Conservation (phyloP, 352 stramenopile species). For the Pythium brassicae region DNA sequence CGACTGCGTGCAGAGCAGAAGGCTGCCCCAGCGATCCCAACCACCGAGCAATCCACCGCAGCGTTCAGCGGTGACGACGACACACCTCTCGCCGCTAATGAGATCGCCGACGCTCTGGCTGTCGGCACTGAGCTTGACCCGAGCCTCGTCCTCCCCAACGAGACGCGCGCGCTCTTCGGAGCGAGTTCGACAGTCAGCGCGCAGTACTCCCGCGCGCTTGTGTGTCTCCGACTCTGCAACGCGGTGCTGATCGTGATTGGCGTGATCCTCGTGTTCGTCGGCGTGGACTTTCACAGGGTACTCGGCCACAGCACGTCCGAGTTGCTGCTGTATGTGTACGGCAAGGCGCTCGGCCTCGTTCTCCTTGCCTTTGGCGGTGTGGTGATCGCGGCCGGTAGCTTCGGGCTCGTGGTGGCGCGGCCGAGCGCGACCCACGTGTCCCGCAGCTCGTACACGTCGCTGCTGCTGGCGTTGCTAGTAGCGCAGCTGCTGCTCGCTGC, state of each 20-base stretch:
- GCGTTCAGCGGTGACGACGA: neutral
- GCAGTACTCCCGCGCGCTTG: slow-evolving; percentile 33
- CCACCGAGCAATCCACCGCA: neutral
- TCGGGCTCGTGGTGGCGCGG: slow-evolving; percentile 21
- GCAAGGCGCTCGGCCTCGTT: slow-evolving; percentile 26
- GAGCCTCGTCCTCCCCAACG: slow-evolving; percentile 29
- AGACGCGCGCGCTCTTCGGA: slow-evolving; percentile 42
- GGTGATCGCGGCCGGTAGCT: slow-evolving; percentile 18
- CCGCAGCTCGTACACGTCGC: slow-evolving; percentile 26
- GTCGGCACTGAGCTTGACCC: neutral
- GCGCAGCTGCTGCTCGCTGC: slow-evolving; percentile 29
- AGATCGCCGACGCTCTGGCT: slow-evolving; percentile 8
- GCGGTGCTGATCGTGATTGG: slow-evolving; percentile 28
- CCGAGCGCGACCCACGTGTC: slow-evolving; percentile 23
- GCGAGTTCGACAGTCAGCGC: slow-evolving; percentile 22
- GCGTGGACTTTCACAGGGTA: slow-evolving; percentile 45
- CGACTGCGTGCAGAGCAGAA: slow-evolving; percentile 4
- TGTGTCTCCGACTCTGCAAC: slow-evolving; percentile 31
- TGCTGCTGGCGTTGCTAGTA: slow-evolving; percentile 25
- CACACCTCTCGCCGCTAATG: neutral
- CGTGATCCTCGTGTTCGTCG: slow-evolving; percentile 38
- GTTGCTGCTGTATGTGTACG: slow-evolving; percentile 45
- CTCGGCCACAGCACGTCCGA: slow-evolving; percentile 51
- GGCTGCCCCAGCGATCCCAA: neutral
- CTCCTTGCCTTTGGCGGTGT: slow-evolving; percentile 22